Evolutionary conservation across 1,284 basidiomycete species (phyloP), one percentile per base, ranked within the genome.

Genomic region (Ceratobasidium sp.): DNA sequence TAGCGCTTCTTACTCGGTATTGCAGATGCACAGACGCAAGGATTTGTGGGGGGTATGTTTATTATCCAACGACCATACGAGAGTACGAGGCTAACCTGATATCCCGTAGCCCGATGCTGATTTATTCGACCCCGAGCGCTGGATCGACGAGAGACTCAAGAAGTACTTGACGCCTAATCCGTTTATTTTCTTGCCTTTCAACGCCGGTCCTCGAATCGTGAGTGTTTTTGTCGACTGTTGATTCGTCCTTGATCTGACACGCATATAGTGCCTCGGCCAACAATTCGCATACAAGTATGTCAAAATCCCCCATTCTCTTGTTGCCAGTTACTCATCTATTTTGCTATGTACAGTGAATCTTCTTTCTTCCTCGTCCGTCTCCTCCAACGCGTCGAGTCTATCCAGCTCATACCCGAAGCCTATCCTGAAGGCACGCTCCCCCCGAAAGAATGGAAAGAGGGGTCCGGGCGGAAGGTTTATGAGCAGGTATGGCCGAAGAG

Each of bases 311-410:
- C 43, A 59, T 38, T 13, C 49, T 72, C 35, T 64, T 50, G 58
- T 8, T 23, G n/a, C 30, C 26, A 44, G 16, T 11, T 18, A 32
- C 28, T 82, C 82, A 3, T 41, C 11, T 16, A 1, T 57, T 46
- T 3, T n/a, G 6, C 32, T 11, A 75, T 23, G 73, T 77, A 57
- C 57, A 89, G 90, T 78, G 88, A 90, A 76, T 85, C 85, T 76
- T 89, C 89, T 0, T 90, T 89, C 80, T 85, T 89, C 82, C 78
- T 91, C 73, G 84, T 90, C 52, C 85, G 88, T 11, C 80, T 91
- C n/a, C 78, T 91, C 21, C 89, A 91, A 79, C 79, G 81, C 46
- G 88, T 91, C 79, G 82, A 83, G 0, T 79, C 80, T 0, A 82
- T 91, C 32, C 76, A 78, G 0, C 81, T 89, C 1, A 86, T 83